A percentile compares a stretch with the other conserved stretches of the same genome.
Evolutionary conservation across 2,329 filamentous ascomycete species (phyloP).

Genomic region (Aspergillaceae sp.): DNA sequence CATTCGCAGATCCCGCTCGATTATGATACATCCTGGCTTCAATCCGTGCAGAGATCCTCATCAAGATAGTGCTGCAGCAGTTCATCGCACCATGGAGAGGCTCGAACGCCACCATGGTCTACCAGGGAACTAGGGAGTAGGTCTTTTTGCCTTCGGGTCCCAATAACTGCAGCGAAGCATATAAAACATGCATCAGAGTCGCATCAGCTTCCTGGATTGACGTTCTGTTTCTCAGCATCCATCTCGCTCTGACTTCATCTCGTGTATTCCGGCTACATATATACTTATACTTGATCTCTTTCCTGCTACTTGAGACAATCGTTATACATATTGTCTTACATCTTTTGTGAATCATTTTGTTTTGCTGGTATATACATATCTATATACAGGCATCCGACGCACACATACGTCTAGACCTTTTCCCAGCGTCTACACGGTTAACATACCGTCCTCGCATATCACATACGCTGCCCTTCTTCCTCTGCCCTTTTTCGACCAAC

Average conservation of each 20-base stretch:
- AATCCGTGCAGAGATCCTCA: constrained; percentile 8
- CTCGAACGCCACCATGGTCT: constrained; percentile 3
- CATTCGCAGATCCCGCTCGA: constrained; percentile 10
- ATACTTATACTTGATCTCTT: too few relatives aligned
- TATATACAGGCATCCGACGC: constrained; percentile 4
- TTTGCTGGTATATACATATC: constrained; percentile 6
- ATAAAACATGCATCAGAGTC: constrained; percentile 29
- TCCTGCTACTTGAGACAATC: background rate
- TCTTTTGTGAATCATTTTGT: background rate
- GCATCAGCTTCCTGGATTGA: constrained; percentile 10
- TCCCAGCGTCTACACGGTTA: background rate
- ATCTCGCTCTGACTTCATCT: constrained; percentile 9
- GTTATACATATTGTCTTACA: background rate
- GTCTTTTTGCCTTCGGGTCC: background rate
- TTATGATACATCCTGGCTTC: constrained; percentile 18
- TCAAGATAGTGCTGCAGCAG: constrained; percentile 1
- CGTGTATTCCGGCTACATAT: constrained; percentile 11
- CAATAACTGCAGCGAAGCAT: constrained; percentile 17
- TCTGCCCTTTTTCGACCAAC: background rate
- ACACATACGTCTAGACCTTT: constrained; percentile 1
- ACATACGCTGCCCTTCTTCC: background rate
- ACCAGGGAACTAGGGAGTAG: too few relatives aligned
- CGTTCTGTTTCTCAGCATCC: background rate
- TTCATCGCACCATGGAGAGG: background rate
- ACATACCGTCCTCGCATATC: background rate